Conservation (phyloP, 1,284 basidiomycete species). For the Malassezia restricta region DNA sequence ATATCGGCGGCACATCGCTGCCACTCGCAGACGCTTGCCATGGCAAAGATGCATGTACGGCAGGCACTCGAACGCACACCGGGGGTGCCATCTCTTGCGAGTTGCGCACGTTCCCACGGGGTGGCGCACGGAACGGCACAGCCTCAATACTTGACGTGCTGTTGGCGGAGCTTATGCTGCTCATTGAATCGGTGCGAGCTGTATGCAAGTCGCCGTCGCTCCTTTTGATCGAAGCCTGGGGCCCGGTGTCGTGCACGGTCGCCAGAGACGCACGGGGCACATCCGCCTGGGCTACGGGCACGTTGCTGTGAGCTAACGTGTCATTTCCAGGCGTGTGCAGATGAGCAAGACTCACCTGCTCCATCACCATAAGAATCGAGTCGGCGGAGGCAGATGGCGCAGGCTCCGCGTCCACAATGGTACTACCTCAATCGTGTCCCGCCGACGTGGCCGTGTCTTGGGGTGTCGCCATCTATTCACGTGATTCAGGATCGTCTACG, state of each 20-base stretch:
- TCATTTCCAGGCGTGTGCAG: neutral
- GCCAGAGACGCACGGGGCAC: no score
- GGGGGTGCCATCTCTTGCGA: no score
- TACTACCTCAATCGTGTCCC: no score
- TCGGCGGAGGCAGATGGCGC: neutral
- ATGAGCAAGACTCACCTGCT: neutral
- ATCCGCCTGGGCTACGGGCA: neutral
- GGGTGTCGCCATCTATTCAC: no score
- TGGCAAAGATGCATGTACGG: no score
- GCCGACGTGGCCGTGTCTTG: no score
- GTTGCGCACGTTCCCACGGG: conserved; percentile 26
- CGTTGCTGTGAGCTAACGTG: neutral
- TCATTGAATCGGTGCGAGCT: conserved; percentile 34
- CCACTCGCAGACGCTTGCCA: no score
- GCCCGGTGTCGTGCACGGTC: no score
- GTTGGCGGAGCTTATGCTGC: conserved; percentile 37
- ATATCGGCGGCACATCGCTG: no score
- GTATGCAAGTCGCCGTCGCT: conserved; percentile 16
- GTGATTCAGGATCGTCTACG: no score
- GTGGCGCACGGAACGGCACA: conserved; percentile 39
- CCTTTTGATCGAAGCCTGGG: neutral
- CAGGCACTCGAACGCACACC: no score
- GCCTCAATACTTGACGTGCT: conserved; percentile 43
- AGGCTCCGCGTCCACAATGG: no score
- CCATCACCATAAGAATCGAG: neutral